phyloP scores from a whole-genome alignment of 805 yeast genomes.

The Metschnikowia shivogae region DNA sequence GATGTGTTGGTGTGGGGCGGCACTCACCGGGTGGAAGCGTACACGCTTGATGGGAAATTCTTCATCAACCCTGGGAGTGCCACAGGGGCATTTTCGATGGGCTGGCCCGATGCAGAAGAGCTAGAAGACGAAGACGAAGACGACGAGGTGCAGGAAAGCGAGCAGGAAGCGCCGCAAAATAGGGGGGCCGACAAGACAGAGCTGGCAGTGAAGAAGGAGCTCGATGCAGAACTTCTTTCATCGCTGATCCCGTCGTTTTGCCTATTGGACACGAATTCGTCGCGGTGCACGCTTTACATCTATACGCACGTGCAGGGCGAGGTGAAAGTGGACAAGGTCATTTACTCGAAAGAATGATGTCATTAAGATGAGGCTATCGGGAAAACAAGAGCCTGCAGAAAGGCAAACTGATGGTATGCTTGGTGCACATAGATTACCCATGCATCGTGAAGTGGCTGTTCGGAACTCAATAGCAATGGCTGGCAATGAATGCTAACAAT shows the following conservation, averaged over 20 bases:
- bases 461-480: too few relatives aligned
- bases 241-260: slow-evolving; percentile 77
- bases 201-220: background rate
- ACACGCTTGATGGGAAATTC: slow-evolving; percentile 85
- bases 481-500: too few relatives aligned
- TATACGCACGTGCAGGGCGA: slow-evolving; percentile 78
- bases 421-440: too few relatives aligned
- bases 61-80: slow-evolving; percentile 97
- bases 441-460: too few relatives aligned
- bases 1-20: slow-evolving; percentile 93
- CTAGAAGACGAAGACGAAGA: slow-evolving; percentile 36
- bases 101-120: slow-evolving; percentile 54
- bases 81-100: slow-evolving; percentile 78
- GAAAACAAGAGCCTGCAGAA: too few relatives aligned
- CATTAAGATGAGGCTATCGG: too few relatives aligned
- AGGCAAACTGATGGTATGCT: too few relatives aligned
- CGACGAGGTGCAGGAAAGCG: slow-evolving; percentile 39
- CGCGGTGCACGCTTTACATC: slow-evolving; percentile 74
- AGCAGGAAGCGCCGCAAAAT: slow-evolving; percentile 33
- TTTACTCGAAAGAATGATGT: slow-evolving; percentile 29
- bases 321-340: slow-evolving; percentile 85
- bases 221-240: slow-evolving; percentile 12
- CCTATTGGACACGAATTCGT: slow-evolving; percentile 77
- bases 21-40: slow-evolving; percentile 88
- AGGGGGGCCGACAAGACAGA: slow-evolving; percentile 22